Evolutionary conservation across 2,329 filamentous ascomycete genomes (phyloP).

Genomic region (Cadophora sp.): DNA sequence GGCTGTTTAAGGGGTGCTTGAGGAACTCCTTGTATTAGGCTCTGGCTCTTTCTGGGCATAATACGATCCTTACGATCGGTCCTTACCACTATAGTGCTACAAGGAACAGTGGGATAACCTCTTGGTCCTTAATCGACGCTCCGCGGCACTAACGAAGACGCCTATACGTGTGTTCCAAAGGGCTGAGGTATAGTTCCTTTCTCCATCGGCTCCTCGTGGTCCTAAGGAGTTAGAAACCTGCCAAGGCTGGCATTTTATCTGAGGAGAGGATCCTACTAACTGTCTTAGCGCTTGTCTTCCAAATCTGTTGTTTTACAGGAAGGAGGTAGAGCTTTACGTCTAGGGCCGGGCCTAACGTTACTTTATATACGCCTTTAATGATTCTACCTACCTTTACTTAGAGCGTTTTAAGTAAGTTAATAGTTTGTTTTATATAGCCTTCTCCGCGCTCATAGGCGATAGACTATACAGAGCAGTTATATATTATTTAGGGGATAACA

Average conservation of each 20-base stretch:
- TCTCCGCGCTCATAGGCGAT: conserved; percentile 26
- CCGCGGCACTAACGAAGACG: too few relatives aligned
- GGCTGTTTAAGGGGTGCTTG: background rate
- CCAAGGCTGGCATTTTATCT: conserved; percentile 18
- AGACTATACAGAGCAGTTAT: conserved; percentile 40
- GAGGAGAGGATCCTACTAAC: too few relatives aligned
- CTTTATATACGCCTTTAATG: conserved; percentile 38
- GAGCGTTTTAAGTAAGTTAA: conserved; percentile 28
- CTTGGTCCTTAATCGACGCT: conserved; percentile 21
- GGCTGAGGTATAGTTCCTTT: too few relatives aligned
- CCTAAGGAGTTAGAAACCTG: conserved; percentile 13
- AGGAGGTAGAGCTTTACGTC: conserved; percentile 34
- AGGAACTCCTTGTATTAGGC: too few relatives aligned
- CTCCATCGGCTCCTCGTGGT: conserved; percentile 19
- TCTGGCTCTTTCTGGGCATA: too few relatives aligned
- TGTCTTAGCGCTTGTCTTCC: conserved; percentile 23
- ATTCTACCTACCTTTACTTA: conserved; percentile 36
- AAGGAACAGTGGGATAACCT: conserved; percentile 22
- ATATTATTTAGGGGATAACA: conserved; percentile 45
- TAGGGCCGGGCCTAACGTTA: conserved; percentile 36
- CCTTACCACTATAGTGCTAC: background rate
- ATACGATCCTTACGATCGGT: too few relatives aligned
- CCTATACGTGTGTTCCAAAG: too few relatives aligned
- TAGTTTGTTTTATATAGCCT: conserved; percentile 31
- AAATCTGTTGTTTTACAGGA: conserved; percentile 24